These are phyloP conservation scores for Helianthus tuberosus DNA, from an alignment of 129 eudicot genomes.

Conservation along the genomic window DNA sequence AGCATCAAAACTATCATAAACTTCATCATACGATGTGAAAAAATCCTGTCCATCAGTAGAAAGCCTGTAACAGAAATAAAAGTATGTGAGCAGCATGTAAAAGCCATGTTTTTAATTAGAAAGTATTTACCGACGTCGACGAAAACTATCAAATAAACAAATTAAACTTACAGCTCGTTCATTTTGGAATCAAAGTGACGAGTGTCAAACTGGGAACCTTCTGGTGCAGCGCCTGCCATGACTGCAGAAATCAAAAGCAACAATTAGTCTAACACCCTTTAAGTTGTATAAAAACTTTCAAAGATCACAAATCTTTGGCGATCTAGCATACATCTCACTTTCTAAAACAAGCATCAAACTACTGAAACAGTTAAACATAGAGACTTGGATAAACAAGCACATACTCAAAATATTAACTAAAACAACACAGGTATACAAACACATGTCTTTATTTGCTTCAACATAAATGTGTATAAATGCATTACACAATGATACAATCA, in stretches of 20 bases:
- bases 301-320: not conserved
- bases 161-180: conserved; percentile 54
- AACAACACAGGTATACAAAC: not conserved
- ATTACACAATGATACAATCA: not conserved
- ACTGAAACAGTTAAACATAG: not conserved
- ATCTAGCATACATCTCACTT: not conserved
- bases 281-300: not conserved
- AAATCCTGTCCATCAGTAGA: conserved; percentile 56
- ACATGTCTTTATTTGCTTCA: not conserved
- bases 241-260: conserved; percentile 30
- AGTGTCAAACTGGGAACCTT: conserved; percentile 64
- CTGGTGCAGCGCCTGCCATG: conserved; percentile 62
- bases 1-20: conserved; percentile 57
- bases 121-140: not conserved
- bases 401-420: not conserved
- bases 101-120: not conserved
- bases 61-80: conserved; percentile 31
- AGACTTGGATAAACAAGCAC: not conserved
- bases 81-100: not conserved
- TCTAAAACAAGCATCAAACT: not conserved
- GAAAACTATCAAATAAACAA: not conserved
- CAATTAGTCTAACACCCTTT: not conserved
- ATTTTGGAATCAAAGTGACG: conserved; percentile 58
- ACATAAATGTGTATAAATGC: not conserved
- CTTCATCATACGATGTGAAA: conserved; percentile 63